These are phyloP conservation scores for Cicer yamashitae DNA, from an alignment of 306 rosid species.

Conservation along the genomic window DNA sequence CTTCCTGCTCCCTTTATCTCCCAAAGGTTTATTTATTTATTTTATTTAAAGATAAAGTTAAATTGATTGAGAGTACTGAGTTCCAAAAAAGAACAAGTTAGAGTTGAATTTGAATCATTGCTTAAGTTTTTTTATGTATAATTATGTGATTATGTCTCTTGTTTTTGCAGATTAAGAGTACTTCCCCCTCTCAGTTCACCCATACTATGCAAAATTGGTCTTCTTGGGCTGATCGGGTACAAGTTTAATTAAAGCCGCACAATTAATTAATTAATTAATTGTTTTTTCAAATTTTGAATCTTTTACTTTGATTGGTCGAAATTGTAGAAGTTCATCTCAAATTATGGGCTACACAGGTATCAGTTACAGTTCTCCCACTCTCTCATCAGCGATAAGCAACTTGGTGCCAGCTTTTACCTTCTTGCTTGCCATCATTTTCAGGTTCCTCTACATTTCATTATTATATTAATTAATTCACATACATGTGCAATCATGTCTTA, in stretches of 20 bases:
- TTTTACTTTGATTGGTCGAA: constrained; percentile 3
- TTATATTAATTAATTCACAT: background rate
- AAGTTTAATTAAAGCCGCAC: background rate
- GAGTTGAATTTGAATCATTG: no score
- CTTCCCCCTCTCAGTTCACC: constrained; percentile 80
- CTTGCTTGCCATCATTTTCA: constrained; percentile 85
- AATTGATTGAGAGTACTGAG: no score
- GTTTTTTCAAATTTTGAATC: background rate
- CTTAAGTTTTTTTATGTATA: no score
- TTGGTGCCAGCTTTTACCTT: constrained; percentile 97
- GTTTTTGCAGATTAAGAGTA: constrained; percentile 63
- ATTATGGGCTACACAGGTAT: constrained; percentile 92
- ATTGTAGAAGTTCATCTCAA: constrained; percentile 78
- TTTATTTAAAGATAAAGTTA: no score
- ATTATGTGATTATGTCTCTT: background rate
- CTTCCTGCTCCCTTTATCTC: constrained; percentile 86
- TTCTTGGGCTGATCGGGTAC: constrained; percentile 88
- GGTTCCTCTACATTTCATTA: constrained; percentile 54
- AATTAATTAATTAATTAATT: background rate
- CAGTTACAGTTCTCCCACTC: constrained; percentile 85
- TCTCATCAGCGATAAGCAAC: constrained; percentile 91
- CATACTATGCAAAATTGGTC: constrained; percentile 61
- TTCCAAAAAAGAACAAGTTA: no score
- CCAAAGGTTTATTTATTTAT: constrained; percentile 44
- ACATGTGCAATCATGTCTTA: constrained; percentile 14